A percentile compares a stretch with the other conserved stretches of the same genome.
These are phyloP conservation scores for Phytopythium vexans DNA, from an alignment of 352 stramenopile genomes.

Conservation along the genomic window DNA sequence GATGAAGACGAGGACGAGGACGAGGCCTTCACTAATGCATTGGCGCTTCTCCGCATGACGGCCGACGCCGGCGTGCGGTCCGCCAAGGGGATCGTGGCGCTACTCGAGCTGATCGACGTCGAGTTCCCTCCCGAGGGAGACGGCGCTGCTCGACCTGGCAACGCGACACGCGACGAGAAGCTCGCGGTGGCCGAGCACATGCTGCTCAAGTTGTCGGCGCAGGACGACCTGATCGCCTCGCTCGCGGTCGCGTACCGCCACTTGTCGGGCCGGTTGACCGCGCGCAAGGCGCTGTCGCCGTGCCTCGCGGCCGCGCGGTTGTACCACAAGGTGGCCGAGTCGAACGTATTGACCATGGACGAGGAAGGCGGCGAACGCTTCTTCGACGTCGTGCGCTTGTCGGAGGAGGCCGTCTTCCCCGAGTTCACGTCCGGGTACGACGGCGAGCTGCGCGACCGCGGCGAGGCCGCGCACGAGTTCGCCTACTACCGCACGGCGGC, in stretches of 20 bases:
- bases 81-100: conserved; percentile 36
- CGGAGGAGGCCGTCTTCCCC: conserved; percentile 25
- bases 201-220: conserved; percentile 24
- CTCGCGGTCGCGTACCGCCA: conserved; percentile 56
- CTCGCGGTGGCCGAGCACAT: conserved; percentile 27
- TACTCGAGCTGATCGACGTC: conserved; percentile 60
- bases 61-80: conserved; percentile 39
- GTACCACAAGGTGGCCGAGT: conserved; percentile 54
- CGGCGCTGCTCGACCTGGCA: conserved; percentile 15
- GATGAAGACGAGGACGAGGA: conserved; percentile 8
- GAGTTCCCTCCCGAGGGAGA: conserved; percentile 14
- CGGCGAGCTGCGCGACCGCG: conserved; percentile 20
- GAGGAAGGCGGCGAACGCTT: conserved; percentile 44
- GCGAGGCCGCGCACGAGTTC: conserved; percentile 46
- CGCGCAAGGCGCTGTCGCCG: conserved; percentile 2
- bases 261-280: conserved; percentile 29
- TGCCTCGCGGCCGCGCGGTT: conserved; percentile 42
- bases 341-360: conserved; percentile 48
- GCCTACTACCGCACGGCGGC: conserved; percentile 66
- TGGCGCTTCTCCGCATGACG: conserved; percentile 38
- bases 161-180: conserved; percentile 16
- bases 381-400: conserved; percentile 43
- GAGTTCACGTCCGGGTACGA: conserved; percentile 7
- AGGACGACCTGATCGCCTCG: conserved; percentile 50
- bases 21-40: conserved; percentile 34